Base-by-base conservation (phyloP, 1,284 basidiomycete genomes). In the Naganishia albida region DNA sequence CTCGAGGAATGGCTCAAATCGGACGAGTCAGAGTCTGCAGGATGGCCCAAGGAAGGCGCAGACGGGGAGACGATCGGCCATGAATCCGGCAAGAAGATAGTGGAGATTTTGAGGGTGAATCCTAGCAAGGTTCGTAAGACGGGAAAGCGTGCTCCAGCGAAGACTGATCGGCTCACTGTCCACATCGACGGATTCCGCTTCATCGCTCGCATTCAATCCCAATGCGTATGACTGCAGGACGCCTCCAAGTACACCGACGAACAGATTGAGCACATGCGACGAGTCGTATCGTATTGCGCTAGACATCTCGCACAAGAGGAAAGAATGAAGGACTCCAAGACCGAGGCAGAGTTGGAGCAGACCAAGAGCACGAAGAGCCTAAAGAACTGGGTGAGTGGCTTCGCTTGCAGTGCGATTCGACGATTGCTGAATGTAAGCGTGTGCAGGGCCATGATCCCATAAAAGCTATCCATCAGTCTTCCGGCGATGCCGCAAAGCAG, bases 261-360 rank as follows among this genome's bases (percentile, higher is more conserved):
- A 50, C 77, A 79, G 59, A 70, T 74, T 34, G 72, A 73, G 40
- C 78, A 79, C 65, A 78, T 78, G 75, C 70, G 75, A 25, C 70
- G 70, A 49, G 78, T 79, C 26, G 74, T 75, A 1, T 68, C 74
- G n/a, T 79, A 79, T 62, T 78, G 76, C 67, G 78, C 77, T 53
- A 69, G 78, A 16, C 78, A 79, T 63, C 62, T 78, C 15, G 77
- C 78, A 1, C 78, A 79, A 62, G 78, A 79, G 63, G 70, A 70
- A 26, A 72, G 76, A 54, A 59, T 79, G 66, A 79, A 78, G 64
- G 68, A 76, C 34, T 67, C 64, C 28, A 78, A 78, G 69, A 67
- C 64, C 15, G 70, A 70, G n/a, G 76, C 78, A 66, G 77, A 77
- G 67, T 63, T 78, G 42, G 74, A 74, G 56, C 68, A 76, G 68